These are phyloP conservation scores for Nemophila menziesii DNA, from an alignment of 257 asterid species.

Conservation along the genomic window DNA sequence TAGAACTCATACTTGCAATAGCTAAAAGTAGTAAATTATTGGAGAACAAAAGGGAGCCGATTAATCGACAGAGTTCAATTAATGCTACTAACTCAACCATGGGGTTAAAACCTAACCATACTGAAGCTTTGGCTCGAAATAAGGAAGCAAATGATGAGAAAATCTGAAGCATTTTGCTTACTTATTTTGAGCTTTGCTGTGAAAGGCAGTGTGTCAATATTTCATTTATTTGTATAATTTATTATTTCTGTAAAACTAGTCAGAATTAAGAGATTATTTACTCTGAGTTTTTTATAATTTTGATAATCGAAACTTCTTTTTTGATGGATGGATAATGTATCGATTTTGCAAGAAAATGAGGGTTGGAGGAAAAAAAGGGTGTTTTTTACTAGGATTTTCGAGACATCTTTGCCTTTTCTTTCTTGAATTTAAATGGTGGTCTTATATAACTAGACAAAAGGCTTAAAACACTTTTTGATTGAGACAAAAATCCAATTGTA, in stretches of 20 bases:
- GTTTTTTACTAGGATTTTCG: too few relatives aligned
- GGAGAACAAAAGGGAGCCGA: slow-evolving; percentile 17
- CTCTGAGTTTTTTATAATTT: background rate
- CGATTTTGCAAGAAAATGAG: background rate
- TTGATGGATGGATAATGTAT: background rate
- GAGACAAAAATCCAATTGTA: too few relatives aligned
- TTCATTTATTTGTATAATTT: background rate
- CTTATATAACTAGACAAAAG: too few relatives aligned
- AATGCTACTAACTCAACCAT: slow-evolving; percentile 11
- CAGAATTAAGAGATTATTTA: background rate
- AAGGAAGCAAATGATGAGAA: slow-evolving; percentile 25
- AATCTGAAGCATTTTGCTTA: background rate
- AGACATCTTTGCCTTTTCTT: too few relatives aligned
- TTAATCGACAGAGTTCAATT: slow-evolving; percentile 1
- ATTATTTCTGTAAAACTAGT: background rate
- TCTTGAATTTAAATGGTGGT: too few relatives aligned
- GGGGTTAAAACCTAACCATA: slow-evolving; percentile 22
- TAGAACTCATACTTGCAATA: slow-evolving; percentile 53
- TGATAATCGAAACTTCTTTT: background rate
- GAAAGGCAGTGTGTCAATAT: background rate
- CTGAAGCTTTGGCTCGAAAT: slow-evolving; percentile 23
- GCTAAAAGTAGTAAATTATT: slow-evolving; percentile 29
- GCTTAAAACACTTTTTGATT: too few relatives aligned
- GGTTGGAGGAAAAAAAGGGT: too few relatives aligned
- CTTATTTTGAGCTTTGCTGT: background rate